Evolutionary conservation across 2,329 filamentous ascomycete genomes (phyloP), one percentile per base, ranked within the genome.

Genomic region (Phaeosphaeria sp.): DNA sequence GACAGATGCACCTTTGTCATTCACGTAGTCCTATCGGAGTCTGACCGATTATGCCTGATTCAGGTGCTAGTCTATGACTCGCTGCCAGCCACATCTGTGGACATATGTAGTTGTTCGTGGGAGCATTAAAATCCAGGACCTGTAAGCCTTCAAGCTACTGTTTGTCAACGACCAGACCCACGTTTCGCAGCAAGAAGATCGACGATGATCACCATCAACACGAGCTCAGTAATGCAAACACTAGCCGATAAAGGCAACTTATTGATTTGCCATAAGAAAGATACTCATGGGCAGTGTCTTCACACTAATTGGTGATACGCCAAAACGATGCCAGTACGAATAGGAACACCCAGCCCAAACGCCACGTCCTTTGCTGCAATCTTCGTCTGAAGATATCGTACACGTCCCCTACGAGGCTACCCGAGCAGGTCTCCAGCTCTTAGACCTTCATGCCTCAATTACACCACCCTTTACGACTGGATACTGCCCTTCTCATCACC

Each of bases 401-500:
- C 30, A 36, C 3, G 9, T 36, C 30, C 13, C 30, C 30, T 11
- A 15, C 9, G 11, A 36, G 30, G 13, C 30, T 36, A 36, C 3
- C 30, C 3, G 30, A 36, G 30, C 30, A 3, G 9, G 13, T 36
- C 21, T 17, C 30, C 47, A 23, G 9, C 22, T 13, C 11, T 18
- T 21, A 15, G 18, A 20, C 25, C 23, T 18, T 30, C 36, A 46
- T n/a, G 27, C 39, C 13, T 44, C 44, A 50, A 23, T 22, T 33
- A 15, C 30, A 46, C 9, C 46, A 21, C 17, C 17, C n/a, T 47
- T 41, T 21, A 50, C 44, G 55, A 55, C 51, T 54, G 63, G 52
- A 58, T 59, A 48, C 52, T 60, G 20, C 54, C 64, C 57, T 66
- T 66, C 63, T 72, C 69, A 53, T 64, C 52, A 2, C 62, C 62